phyloP scores from a whole-genome alignment of 805 yeast species.

The Pichia paraexigua region DNA sequence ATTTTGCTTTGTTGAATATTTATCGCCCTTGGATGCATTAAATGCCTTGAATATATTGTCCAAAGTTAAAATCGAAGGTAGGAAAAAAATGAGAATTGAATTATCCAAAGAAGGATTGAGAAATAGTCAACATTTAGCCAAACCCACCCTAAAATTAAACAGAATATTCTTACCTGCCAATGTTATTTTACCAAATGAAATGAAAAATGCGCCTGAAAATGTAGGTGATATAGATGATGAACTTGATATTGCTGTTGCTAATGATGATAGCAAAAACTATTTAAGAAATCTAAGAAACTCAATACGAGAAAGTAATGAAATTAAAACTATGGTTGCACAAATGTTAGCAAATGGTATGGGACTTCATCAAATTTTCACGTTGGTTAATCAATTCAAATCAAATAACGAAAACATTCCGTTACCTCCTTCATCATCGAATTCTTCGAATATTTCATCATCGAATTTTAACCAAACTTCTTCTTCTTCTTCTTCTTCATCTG shows the following conservation, averaged over 20 bases:
- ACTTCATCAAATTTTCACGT: conserved; percentile 25
- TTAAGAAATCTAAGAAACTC: not conserved
- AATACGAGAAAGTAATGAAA: not conserved
- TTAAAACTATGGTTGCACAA: conserved; percentile 24
- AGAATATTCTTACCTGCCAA: conserved; percentile 45
- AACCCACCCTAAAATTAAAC: conserved; percentile 36
- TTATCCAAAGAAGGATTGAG: conserved; percentile 54
- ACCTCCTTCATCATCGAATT: conserved; percentile 1
- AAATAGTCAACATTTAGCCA: conserved; percentile 25
- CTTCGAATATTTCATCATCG: not conserved
- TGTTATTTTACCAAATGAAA: conserved; percentile 49
- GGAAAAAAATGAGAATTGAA: conserved; percentile 48
- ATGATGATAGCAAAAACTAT: conserved; percentile 3
- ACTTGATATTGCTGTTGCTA: not conserved
- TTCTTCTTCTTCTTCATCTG: not conserved
- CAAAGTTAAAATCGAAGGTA: conserved; percentile 37
- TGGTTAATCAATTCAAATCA: conserved; percentile 23
- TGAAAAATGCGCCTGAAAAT: conserved; percentile 20
- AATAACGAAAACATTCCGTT: conserved; percentile 6
- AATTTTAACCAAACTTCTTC: not conserved
- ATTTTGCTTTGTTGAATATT: conserved; percentile 58
- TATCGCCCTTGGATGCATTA: conserved; percentile 43
- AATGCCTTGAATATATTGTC: conserved; percentile 38
- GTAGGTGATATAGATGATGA: conserved; percentile 1
- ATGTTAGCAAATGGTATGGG: conserved; percentile 31